These are phyloP conservation scores for Stromatinia cepivora DNA, from an alignment of 2,329 filamentous ascomycete genomes.

Conservation along the genomic window DNA sequence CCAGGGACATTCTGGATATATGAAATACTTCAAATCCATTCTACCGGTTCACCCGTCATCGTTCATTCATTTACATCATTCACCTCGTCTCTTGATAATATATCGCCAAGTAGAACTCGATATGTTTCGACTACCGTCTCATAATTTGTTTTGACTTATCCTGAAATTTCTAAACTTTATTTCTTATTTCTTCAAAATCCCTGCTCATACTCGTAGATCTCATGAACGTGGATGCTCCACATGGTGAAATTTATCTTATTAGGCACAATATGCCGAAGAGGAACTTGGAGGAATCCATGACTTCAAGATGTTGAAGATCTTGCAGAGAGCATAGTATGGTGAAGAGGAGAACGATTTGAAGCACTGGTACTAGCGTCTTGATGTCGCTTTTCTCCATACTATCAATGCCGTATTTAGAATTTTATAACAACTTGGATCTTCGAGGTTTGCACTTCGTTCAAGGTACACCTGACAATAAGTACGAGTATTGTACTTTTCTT, in stretches of 20 bases:
- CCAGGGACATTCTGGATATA: too few relatives aligned
- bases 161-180: background rate
- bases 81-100: background rate
- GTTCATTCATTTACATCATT: background rate
- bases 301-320: background rate
- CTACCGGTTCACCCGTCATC: too few relatives aligned
- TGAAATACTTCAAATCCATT: background rate
- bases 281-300: background rate
- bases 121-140: background rate
- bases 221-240: background rate
- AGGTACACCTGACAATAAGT: too few relatives aligned
- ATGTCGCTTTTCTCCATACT: background rate
- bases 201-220: background rate
- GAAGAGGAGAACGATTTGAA: background rate
- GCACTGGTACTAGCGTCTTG: too few relatives aligned
- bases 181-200: background rate
- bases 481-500: background rate
- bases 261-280: slow-evolving; percentile 8
- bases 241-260: background rate
- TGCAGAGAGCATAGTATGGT: background rate
- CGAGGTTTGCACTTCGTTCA: too few relatives aligned
- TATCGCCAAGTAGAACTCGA: background rate
- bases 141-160: background rate
- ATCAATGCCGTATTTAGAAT: background rate
- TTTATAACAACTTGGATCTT: too few relatives aligned